Conservation (phyloP, 805 yeast species). For the Saccharomycopsis vini region DNA sequence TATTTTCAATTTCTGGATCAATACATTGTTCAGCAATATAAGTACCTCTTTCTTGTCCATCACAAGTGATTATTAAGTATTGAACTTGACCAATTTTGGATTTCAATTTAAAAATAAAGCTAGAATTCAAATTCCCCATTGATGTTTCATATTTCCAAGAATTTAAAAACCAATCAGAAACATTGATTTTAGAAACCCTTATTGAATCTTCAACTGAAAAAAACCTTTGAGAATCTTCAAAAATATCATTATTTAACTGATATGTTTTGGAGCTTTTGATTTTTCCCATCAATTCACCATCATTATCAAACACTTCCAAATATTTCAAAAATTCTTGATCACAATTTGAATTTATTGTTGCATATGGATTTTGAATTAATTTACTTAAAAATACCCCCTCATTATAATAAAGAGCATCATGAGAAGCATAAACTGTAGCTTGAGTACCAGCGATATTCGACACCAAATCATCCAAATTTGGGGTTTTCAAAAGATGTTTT, state of each 20-base stretch:
- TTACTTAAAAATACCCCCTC: slow-evolving; percentile 34
- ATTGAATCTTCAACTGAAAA: background rate
- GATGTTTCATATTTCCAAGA: slow-evolving; percentile 34
- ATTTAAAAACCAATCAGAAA: slow-evolving; percentile 32
- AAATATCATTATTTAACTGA: background rate
- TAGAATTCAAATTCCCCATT: slow-evolving; percentile 27
- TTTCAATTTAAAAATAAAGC: slow-evolving; percentile 29
- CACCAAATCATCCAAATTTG: slow-evolving; percentile 28
- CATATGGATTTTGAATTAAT: slow-evolving; percentile 32
- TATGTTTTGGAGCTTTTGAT: background rate
- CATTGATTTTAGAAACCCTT: slow-evolving; percentile 27
- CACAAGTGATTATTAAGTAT: slow-evolving; percentile 29
- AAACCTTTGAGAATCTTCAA: background rate
- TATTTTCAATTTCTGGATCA: slow-evolving; percentile 8
- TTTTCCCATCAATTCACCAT: slow-evolving; percentile 1
- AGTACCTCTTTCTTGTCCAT: slow-evolving; percentile 19
- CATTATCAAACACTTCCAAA: slow-evolving; percentile 10
- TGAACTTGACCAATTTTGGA: slow-evolving; percentile 31
- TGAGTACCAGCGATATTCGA: slow-evolving; percentile 30
- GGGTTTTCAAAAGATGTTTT: background rate
- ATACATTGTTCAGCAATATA: slow-evolving; percentile 7
- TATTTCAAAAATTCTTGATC: slow-evolving; percentile 10
- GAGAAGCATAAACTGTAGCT: slow-evolving; percentile 26
- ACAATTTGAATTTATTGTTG: slow-evolving; percentile 23
- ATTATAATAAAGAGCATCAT: slow-evolving; percentile 30